A percentile compares a stretch with the other conserved stretches of the same genome.
Evolutionary conservation across 495 filamentous ascomycete species (phyloP).

Genomic region (Tuber aestivum): DNA sequence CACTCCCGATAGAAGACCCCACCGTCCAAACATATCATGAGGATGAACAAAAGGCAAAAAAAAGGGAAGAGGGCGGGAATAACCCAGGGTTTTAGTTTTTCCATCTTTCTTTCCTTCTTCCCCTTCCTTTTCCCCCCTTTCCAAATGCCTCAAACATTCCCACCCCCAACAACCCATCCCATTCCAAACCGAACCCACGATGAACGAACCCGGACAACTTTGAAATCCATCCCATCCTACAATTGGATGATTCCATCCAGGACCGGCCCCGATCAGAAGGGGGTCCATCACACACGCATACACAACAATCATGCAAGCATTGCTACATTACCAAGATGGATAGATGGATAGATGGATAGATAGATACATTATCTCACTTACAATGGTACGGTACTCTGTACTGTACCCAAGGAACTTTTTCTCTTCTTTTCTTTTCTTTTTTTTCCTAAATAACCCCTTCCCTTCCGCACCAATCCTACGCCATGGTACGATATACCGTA

Average conservation of each 20-base stretch:
- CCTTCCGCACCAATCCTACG: too few relatives aligned
- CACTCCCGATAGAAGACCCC: background rate
- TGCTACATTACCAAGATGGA: background rate
- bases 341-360: too few relatives aligned
- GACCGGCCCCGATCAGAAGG: background rate
- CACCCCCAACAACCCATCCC: background rate
- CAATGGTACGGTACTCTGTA: too few relatives aligned
- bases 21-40: background rate
- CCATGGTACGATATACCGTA: too few relatives aligned
- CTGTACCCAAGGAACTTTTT: background rate
- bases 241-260: background rate
- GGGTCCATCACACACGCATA: background rate
- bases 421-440: too few relatives aligned
- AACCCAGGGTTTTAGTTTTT: background rate
- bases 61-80: background rate
- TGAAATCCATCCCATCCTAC: slow-evolving; percentile 1
- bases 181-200: background rate
- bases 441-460: too few relatives aligned
- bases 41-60: background rate
- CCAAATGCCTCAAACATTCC: background rate
- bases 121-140: too few relatives aligned
- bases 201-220: background rate
- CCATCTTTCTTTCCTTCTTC: background rate
- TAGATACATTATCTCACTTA: too few relatives aligned
- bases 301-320: too few relatives aligned